A percentile compares a stretch with the other conserved stretches of the same genome.
phyloP scores from a whole-genome alignment of 305 asterid species.

The Solanum hybrid region DNA sequence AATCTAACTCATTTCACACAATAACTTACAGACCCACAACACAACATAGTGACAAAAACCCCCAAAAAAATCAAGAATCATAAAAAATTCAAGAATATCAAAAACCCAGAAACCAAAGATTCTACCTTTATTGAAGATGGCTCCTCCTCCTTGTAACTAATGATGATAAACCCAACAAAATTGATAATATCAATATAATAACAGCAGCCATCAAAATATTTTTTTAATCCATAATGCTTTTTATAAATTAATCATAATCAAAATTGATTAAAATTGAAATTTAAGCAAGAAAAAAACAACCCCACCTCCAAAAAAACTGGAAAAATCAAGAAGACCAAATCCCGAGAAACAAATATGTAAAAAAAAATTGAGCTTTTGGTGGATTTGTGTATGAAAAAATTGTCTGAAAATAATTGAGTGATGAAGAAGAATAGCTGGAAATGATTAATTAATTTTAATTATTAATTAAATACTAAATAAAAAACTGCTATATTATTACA shows the following conservation, averaged over 20 bases:
- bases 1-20: neutral
- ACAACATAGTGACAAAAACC: neutral
- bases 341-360: neutral
- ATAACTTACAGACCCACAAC: neutral
- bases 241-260: neutral
- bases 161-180: neutral
- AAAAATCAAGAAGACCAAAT: neutral
- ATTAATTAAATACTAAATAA: neutral
- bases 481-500: neutral
- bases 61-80: neutral
- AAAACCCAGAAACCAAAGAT: neutral
- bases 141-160: neutral
- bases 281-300: neutral
- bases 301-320: slow-evolving; percentile 9
- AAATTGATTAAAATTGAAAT: neutral
- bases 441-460: neutral
- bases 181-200: neutral
- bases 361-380: neutral
- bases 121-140: neutral
- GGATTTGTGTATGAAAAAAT: neutral
- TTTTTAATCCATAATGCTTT: neutral
- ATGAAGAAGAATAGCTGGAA: slow-evolving; percentile 5
- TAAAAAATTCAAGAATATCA: neutral
- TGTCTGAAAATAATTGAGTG: neutral
- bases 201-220: neutral